A percentile compares a stretch with the other conserved stretches of the same genome.
Evolutionary conservation across 2,329 filamentous ascomycete genomes (phyloP).

Genomic region (Aspergillus hiratsukae): DNA sequence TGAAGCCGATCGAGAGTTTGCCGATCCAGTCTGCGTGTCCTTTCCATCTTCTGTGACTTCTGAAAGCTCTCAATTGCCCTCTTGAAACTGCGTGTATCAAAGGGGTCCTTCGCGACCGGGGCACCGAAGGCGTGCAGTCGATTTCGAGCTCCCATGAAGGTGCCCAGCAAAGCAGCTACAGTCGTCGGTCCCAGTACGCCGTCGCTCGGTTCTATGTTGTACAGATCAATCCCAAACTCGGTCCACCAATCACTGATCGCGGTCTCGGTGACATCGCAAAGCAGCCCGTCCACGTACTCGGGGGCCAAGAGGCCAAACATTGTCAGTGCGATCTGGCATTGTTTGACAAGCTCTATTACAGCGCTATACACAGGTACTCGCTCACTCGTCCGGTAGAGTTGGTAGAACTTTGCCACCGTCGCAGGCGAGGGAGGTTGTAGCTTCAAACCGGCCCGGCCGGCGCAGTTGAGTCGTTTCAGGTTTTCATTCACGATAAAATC

Average conservation of each 20-base stretch:
- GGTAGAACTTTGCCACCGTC: slow-evolving; percentile 84
- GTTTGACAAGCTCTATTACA: slow-evolving; percentile 81
- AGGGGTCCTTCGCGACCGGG: slow-evolving; percentile 83
- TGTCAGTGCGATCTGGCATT: slow-evolving; percentile 84
- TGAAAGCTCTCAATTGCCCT: slow-evolving; percentile 84
- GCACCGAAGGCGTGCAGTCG: slow-evolving; percentile 79
- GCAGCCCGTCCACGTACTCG: slow-evolving; percentile 83
- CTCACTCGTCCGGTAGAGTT: slow-evolving; percentile 83
- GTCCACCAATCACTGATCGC: slow-evolving; percentile 95
- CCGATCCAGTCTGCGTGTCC: slow-evolving; percentile 74
- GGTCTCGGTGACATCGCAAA: slow-evolving; percentile 89
- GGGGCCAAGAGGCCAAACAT: slow-evolving; percentile 83
- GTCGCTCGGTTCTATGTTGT: slow-evolving; percentile 87
- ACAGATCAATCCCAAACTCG: slow-evolving; percentile 85
- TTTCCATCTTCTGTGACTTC: slow-evolving; percentile 76
- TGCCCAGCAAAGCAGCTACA: slow-evolving; percentile 79
- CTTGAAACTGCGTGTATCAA: slow-evolving; percentile 78
- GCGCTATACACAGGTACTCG: slow-evolving; percentile 71
- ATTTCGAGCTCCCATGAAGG: slow-evolving; percentile 85
- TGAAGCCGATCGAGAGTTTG: slow-evolving; percentile 79
- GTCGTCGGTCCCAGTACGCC: slow-evolving; percentile 90
- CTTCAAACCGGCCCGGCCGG: slow-evolving; percentile 80
- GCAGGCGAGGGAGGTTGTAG: slow-evolving; percentile 72
- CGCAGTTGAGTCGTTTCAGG: slow-evolving; percentile 86
- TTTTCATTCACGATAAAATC: slow-evolving; percentile 93